These are phyloP conservation scores for Novymonas esmeraldas DNA, from an alignment of 208 protist genomes.

Conservation along the genomic window DNA sequence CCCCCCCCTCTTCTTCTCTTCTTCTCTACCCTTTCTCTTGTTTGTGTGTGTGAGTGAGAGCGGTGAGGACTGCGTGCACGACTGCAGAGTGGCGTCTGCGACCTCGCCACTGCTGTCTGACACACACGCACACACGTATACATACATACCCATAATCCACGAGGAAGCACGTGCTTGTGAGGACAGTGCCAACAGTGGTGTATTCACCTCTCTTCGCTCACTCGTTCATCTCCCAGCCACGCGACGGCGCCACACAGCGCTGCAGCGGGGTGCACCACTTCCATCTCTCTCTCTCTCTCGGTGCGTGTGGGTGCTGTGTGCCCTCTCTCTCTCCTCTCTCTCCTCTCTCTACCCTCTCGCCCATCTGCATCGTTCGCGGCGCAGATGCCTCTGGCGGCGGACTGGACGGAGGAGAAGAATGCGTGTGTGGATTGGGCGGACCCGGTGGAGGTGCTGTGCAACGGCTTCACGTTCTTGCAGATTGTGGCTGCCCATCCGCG, in stretches of 20 bases:
- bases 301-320: not conserved
- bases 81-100: not conserved
- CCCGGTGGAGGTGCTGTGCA: conserved; percentile 60
- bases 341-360: not conserved
- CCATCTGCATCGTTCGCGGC: not conserved
- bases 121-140: not conserved
- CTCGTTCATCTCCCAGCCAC: too few species aligned
- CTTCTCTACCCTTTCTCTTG: not conserved
- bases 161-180: too few species aligned
- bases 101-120: not conserved
- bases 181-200: too few species aligned
- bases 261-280: not conserved
- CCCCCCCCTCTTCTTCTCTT: not conserved
- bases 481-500: conserved; percentile 58
- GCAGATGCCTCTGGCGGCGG: conserved; percentile 34
- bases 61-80: not conserved
- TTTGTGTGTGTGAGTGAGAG: not conserved
- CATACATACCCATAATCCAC: too few species aligned
- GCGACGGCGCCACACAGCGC: too few species aligned
- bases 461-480: conserved; percentile 82
- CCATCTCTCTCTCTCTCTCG: not conserved
- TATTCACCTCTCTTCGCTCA: not conserved
- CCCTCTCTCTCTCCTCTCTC: not conserved
- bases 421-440: conserved; percentile 79
- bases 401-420: conserved; percentile 81